Conservation (phyloP, 331 rosid genomes). For the Malus hybrid region DNA sequence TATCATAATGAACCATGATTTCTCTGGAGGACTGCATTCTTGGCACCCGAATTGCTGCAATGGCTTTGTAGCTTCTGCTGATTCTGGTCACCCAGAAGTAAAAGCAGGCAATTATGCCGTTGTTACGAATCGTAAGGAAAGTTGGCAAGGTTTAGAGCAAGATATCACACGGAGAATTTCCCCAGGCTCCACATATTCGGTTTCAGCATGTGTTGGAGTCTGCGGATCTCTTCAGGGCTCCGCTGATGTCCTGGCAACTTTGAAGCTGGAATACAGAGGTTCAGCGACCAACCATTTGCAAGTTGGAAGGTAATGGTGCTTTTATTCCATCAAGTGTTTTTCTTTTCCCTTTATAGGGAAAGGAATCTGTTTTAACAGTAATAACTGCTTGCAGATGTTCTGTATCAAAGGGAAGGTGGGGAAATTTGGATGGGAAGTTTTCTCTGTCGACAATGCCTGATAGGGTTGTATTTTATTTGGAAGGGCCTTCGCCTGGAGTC, state of each 20-base stretch:
- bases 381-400: constrained; percentile 52
- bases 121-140: constrained; percentile 62
- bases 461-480: constrained; percentile 62
- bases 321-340: not conserved
- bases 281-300: constrained; percentile 52
- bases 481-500: constrained; percentile 85
- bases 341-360: constrained; percentile 2
- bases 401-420: constrained; percentile 57
- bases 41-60: constrained; percentile 75
- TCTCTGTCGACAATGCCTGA: constrained; percentile 55
- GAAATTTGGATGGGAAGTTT: constrained; percentile 70
- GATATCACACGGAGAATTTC: constrained; percentile 60
- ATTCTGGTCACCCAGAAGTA: constrained; percentile 26
- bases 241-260: constrained; percentile 72
- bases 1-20: constrained; percentile 69
- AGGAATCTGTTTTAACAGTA: constrained; percentile 1
- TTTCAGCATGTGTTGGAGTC: constrained; percentile 74
- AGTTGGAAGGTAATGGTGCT: constrained; percentile 61
- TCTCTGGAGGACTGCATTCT: constrained; percentile 60
- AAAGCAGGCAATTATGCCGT: constrained; percentile 43
- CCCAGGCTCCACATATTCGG: constrained; percentile 47
- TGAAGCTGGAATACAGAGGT: constrained; percentile 54
- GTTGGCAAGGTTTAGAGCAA: constrained; percentile 98
- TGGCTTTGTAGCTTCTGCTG: constrained; percentile 50
- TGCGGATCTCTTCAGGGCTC: constrained; percentile 51